Base-by-base conservation (phyloP, 805 yeast genomes). In the Candida sanyiensis region DNA sequence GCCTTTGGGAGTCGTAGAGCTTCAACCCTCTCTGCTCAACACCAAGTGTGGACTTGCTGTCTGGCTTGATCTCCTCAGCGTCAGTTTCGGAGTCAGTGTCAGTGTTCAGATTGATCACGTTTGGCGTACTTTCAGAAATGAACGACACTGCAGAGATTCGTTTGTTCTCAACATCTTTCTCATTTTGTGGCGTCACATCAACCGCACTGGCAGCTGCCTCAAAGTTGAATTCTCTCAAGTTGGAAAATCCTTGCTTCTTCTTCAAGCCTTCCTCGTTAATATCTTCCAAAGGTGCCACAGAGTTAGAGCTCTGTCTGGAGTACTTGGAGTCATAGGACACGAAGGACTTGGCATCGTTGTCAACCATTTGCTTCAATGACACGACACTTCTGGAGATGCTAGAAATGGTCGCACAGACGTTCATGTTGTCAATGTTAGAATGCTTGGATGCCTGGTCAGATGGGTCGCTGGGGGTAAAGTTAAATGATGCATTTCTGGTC, bases 301-400 rank as follows among this genome's bases (percentile, higher is more conserved):
- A 8, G 10, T 18, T n/a, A 18, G 24, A 8, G 11, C 22, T 38
- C 21, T 33, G 30, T 24, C 23, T 28, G 3, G 81, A 73, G 30
- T 71, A 60, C 1, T 70, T 72, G 1, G 83, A 77, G 51, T 78
- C 83, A 45, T 78, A 79, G 28, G 81, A 73, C 34, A 77, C 47
- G 48, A 76, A 77, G 1, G 83, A 78, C 42, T 66, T 45, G 20
- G 26, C 40, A 18, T 37, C 34, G 18, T 34, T 43, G 10, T 34
- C 32, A 15, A 15, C 24, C 30, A 38, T n/a, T 7, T 45, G 48
- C 30, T 47, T 53, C 10, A 50, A 37, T 12, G 54, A 47, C 4
- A 49, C 18, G 11, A 50, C 55, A 35, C 50, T 54, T 33, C 31
- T 48, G 4, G 54, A 50, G 22, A 52, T 52, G 32, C 47, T 46